Evolutionary conservation across 345 rosid species (phyloP).

Genomic region (Moringa oleifera): DNA sequence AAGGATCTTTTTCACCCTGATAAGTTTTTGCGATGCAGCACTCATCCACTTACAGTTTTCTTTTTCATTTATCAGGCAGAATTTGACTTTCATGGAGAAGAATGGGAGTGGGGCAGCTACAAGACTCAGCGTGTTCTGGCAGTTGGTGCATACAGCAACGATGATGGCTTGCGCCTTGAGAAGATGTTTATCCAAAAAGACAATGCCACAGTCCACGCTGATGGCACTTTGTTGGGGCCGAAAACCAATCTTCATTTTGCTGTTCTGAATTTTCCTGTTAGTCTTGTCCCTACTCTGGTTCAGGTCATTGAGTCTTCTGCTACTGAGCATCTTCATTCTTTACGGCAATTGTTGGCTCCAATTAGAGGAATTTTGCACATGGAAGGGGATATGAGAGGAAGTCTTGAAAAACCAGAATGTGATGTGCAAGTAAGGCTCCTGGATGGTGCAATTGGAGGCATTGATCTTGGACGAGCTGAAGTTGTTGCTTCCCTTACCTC

Average conservation of each 20-base stretch:
- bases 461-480: conserved; percentile 96
- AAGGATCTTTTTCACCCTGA: conserved; percentile 1
- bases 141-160: conserved; percentile 87
- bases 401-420: conserved; percentile 90
- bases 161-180: conserved; percentile 91
- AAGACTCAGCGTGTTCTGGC: conserved; percentile 87
- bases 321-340: conserved; percentile 69
- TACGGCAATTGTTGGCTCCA: conserved; percentile 78
- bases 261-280: conserved; percentile 92
- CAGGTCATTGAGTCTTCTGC: conserved; percentile 92
- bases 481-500: conserved; percentile 91
- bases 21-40: not conserved
- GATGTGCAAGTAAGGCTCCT: conserved; percentile 93
- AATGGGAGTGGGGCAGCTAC: conserved; percentile 99
- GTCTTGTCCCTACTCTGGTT: conserved; percentile 87
- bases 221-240: conserved; percentile 86
- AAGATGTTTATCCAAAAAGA: conserved; percentile 90
- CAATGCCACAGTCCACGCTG: conserved; percentile 95
- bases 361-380: conserved; percentile 89
- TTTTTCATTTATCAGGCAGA: conserved; percentile 56
- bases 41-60: not conserved
- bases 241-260: conserved; percentile 96
- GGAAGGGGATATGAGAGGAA: conserved; percentile 99
- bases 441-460: conserved; percentile 94
- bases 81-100: conserved; percentile 95